A percentile compares a stretch with the other conserved stretches of the same genome.
phyloP scores from a whole-genome alignment of 2,329 filamentous ascomycete genomes.

The Colletotrichum echinochloae region DNA sequence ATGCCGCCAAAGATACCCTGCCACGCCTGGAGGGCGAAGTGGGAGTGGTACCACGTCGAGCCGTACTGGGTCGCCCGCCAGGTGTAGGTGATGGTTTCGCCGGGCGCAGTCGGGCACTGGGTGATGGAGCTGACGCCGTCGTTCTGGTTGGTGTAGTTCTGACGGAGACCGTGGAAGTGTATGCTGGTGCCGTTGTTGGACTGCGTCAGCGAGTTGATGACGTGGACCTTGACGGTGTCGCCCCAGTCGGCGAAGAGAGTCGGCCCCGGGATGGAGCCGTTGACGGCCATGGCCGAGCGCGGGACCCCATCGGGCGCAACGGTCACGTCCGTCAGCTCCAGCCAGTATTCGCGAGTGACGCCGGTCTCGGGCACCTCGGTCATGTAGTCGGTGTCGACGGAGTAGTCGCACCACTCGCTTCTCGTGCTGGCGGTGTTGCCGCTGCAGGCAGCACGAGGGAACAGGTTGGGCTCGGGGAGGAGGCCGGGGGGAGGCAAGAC shows the following conservation, averaged over 20 bases:
- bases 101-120: conserved; percentile 64
- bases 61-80: conserved; percentile 69
- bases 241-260: conserved; percentile 66
- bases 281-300: conserved; percentile 59
- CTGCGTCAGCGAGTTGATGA: conserved; percentile 61
- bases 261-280: conserved; percentile 71
- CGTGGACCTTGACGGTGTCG: conserved; percentile 61
- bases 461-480: conserved; percentile 17
- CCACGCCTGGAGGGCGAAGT: conserved; percentile 62
- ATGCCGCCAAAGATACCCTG: conserved; percentile 72
- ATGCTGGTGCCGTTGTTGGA: conserved; percentile 69
- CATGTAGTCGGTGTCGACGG: conserved; percentile 61
- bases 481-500: conserved; percentile 23
- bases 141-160: conserved; percentile 64
- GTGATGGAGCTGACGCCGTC: conserved; percentile 67
- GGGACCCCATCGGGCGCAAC: conserved; percentile 60
- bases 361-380: conserved; percentile 58
- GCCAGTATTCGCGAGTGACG: conserved; percentile 62
- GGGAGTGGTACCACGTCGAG: conserved; percentile 71
- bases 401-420: conserved; percentile 60
- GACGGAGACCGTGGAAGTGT: conserved; percentile 73
- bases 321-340: conserved; percentile 55
- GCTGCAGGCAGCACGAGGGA: conserved; percentile 38
- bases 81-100: conserved; percentile 65
- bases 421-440: conserved; percentile 51